Evolutionary conservation across 2,329 filamentous ascomycete species (phyloP).

Genomic region (Apiospora arundinis): DNA sequence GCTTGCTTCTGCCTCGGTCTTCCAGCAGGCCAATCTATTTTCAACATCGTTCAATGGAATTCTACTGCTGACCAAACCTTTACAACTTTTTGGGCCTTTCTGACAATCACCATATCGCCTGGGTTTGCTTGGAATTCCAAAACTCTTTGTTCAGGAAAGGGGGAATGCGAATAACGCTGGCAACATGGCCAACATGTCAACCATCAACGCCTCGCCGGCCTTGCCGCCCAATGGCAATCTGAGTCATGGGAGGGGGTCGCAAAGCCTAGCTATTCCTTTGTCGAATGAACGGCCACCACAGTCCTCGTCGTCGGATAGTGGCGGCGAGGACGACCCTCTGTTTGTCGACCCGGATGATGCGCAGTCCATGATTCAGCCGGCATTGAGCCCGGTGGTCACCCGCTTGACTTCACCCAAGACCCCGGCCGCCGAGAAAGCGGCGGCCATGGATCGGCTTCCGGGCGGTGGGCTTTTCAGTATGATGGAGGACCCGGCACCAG

Average conservation of each 20-base stretch:
- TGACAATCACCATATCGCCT: neutral
- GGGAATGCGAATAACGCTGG: neutral
- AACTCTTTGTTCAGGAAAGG: neutral
- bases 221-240: neutral
- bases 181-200: constrained; percentile 13
- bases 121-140: neutral
- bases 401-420: constrained; percentile 61
- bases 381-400: constrained; percentile 62
- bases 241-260: neutral
- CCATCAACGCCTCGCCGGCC: constrained; percentile 8
- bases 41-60: neutral
- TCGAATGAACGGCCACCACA: constrained; percentile 35
- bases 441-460: constrained; percentile 54
- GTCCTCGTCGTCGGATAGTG: constrained; percentile 32
- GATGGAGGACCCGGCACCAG: constrained; percentile 32
- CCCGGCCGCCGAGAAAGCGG: constrained; percentile 63
- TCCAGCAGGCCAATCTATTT: neutral
- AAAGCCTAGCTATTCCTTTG: constrained; percentile 27
- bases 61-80: neutral
- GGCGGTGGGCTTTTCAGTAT: constrained; percentile 46
- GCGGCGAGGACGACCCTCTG: constrained; percentile 38
- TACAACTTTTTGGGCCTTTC: neutral
- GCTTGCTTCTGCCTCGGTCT: neutral
- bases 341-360: constrained; percentile 61
- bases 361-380: constrained; percentile 64